Evolutionary conservation across 805 yeast genomes (phyloP).

Genomic region (Lipomyces yamanashiensis): DNA sequence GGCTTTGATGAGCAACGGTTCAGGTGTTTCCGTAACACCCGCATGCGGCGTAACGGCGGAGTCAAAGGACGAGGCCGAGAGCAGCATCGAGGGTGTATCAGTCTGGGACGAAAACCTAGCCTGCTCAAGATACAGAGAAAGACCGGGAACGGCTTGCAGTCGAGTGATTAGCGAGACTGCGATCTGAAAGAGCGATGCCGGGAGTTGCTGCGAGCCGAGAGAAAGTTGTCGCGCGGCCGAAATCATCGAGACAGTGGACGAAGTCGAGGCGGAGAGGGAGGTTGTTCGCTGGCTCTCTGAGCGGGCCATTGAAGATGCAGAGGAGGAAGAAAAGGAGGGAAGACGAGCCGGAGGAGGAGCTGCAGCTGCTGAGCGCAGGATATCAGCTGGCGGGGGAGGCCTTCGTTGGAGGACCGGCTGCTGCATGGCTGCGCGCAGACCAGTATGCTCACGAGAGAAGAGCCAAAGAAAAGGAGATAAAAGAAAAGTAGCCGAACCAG

Average conservation of each 20-base stretch:
- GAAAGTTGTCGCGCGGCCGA: conserved; percentile 5
- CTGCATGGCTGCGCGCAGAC: conserved; percentile 10
- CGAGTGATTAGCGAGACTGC: conserved; percentile 38
- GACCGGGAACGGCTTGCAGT: conserved; percentile 38
- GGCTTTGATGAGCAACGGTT: conserved; percentile 45
- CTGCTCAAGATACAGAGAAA: conserved; percentile 23
- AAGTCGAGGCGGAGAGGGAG: conserved; percentile 1
- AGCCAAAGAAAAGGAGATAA: neutral
- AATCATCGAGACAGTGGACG: neutral
- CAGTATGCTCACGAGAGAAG: neutral
- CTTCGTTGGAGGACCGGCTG: conserved; percentile 12
- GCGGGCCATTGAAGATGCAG: conserved; percentile 4
- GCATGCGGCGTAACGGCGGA: conserved; percentile 66
- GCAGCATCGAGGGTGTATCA: conserved; percentile 29
- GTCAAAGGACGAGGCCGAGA: conserved; percentile 50
- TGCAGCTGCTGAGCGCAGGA: conserved; percentile 4
- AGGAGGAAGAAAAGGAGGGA: conserved; percentile 4
- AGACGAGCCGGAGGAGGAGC: neutral
- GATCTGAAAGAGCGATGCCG: conserved; percentile 40
- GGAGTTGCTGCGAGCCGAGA: conserved; percentile 13
- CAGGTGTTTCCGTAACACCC: conserved; percentile 52
- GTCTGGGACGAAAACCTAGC: conserved; percentile 33
- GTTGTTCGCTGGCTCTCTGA: conserved; percentile 6
- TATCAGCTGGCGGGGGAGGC: neutral
- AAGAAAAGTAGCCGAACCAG: neutral